Base-by-base conservation (phyloP, 106 monocot species). In the Amphibolis antarctica region DNA sequence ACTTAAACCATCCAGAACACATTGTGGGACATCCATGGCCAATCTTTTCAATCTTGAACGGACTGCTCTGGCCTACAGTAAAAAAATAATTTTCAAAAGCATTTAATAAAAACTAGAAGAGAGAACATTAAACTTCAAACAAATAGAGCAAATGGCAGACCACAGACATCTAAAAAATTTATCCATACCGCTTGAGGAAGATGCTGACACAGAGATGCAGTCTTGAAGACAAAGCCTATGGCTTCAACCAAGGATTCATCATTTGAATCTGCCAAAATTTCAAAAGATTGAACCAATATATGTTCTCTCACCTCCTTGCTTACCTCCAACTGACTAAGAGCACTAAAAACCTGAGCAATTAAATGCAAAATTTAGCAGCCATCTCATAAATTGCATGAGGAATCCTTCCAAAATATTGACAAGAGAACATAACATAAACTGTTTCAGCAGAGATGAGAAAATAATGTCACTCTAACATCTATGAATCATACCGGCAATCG, bases 21-120 rank as follows among this genome's bases (percentile, higher is more conserved):
- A 82, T 0, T 73, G 82, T 67, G 89, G 78, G 28, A 84, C 77
- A 64, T 82, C 84, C 62, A 79, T 44, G 24, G 78, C 86, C 42
- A 89, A 74, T 59, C 69, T 83, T 76, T 96, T 89, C 68, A 96
- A 64, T 59, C 79, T 86, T 52, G 75, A 75, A 58, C 94, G 83
- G 42, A 96, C 75, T 47, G 80, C 86, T 80, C 77, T 86, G 63
- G 76, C 83, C 94, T 96, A 62, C 22, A 66, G 36, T 9, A 52
- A 43, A 51, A 12, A 44, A 54, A 9, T 45, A 19, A 30, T 18
- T 50, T 46, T 9, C 28, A 59, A 59, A 52, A 56, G 21, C 26
- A 66, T 26, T 17, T 22, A 62, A 62, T 24, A 15, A 9, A 4
- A 50, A 53, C 23, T 47, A 53, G 13, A 23, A 18, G 14, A 13